A percentile compares a stretch with the other conserved stretches of the same genome.
phyloP scores from a whole-genome alignment of 1,284 basidiomycete species.

The Rhizopogon hawkerae region DNA sequence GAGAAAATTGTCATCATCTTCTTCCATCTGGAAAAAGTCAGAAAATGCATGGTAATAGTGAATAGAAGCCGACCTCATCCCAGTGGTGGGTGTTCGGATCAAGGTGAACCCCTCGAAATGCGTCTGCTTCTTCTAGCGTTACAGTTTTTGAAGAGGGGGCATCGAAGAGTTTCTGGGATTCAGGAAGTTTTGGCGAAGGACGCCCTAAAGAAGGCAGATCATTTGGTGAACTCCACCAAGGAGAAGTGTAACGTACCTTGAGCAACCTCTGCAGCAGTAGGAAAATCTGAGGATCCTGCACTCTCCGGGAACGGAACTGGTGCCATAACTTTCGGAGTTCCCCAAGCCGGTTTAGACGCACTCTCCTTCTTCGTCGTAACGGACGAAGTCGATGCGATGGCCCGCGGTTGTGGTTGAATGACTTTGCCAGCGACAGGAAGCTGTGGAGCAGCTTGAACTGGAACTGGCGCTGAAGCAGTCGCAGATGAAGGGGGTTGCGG shows the following conservation, averaged over 20 bases:
- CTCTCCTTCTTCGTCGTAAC: conserved; percentile 37
- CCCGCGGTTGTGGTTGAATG: conserved; percentile 59
- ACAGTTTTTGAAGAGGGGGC: conserved; percentile 36
- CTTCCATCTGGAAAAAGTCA: conserved; percentile 55
- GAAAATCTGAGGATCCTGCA: conserved; percentile 59
- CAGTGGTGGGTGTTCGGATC: conserved; percentile 91
- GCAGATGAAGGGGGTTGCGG: conserved; percentile 23
- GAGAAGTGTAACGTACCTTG: conserved; percentile 44
- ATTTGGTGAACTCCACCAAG: conserved; percentile 2
- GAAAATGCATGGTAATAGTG: conserved; percentile 1
- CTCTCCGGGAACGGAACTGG: conserved; percentile 31
- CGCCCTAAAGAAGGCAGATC: conserved; percentile 13
- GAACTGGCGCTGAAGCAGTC: conserved; percentile 15
- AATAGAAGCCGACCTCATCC: conserved; percentile 71
- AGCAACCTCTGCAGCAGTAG: conserved; percentile 87
- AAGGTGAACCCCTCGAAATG: conserved; percentile 84
- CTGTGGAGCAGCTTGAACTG: conserved; percentile 35
- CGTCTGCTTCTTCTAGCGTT: conserved; percentile 73
- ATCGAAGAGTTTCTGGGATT: conserved; percentile 30
- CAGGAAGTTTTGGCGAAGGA: conserved; percentile 28
- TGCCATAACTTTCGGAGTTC: conserved; percentile 38
- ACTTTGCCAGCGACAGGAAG: conserved; percentile 53
- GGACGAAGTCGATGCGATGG: conserved; percentile 28
- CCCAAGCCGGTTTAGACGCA: conserved; percentile 53
- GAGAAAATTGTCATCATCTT: conserved; percentile 85